A percentile compares a stretch with the other conserved stretches of the same genome.
phyloP scores from a whole-genome alignment of 2,329 filamentous ascomycete genomes.

The Drechslerella coelobrocha region DNA sequence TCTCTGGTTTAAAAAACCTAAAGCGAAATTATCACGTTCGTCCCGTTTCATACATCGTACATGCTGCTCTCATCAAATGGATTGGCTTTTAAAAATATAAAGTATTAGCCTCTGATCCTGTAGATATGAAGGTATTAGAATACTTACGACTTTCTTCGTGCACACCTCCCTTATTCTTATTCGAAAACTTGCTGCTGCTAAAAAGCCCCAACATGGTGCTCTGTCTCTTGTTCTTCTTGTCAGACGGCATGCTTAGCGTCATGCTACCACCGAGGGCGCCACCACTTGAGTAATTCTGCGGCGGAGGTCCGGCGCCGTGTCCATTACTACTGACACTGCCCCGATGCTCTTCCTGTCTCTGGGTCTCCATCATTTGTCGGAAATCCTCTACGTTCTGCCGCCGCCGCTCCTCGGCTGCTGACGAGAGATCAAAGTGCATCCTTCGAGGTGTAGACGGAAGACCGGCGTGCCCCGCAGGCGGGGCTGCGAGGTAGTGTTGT shows the following conservation, averaged over 20 bases:
- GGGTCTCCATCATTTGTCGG: conserved; percentile 17
- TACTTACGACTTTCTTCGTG: conserved; percentile 50
- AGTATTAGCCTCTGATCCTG: conserved; percentile 10
- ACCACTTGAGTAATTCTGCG: conserved; percentile 43
- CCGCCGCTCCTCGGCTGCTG: conserved; percentile 14
- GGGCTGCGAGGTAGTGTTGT: conserved; percentile 17
- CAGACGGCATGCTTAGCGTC: conserved; percentile 30
- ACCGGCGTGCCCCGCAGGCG: conserved; percentile 15
- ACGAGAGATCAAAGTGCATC: conserved; percentile 34
- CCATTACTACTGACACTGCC: conserved; percentile 18
- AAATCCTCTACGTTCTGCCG: conserved; percentile 25
- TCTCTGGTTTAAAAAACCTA: too few species aligned
- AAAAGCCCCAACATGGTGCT: conserved; percentile 51
- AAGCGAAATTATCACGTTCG: not conserved
- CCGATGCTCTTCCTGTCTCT: conserved; percentile 19
- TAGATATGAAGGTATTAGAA: not conserved
- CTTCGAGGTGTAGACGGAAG: conserved; percentile 48
- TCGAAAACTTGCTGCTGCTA: conserved; percentile 47
- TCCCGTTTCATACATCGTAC: conserved; percentile 38
- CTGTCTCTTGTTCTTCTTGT: conserved; percentile 49
- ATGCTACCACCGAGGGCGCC: conserved; percentile 44
- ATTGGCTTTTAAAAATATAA: conserved; percentile 24
- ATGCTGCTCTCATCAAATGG: conserved; percentile 49
- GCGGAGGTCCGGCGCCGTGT: conserved; percentile 33
- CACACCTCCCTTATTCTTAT: conserved; percentile 36